Percentiles rank a stretch among this genome's conserved stretches.
Conservation (phyloP, 345 rosid species). For the Eutrema japonicum region DNA sequence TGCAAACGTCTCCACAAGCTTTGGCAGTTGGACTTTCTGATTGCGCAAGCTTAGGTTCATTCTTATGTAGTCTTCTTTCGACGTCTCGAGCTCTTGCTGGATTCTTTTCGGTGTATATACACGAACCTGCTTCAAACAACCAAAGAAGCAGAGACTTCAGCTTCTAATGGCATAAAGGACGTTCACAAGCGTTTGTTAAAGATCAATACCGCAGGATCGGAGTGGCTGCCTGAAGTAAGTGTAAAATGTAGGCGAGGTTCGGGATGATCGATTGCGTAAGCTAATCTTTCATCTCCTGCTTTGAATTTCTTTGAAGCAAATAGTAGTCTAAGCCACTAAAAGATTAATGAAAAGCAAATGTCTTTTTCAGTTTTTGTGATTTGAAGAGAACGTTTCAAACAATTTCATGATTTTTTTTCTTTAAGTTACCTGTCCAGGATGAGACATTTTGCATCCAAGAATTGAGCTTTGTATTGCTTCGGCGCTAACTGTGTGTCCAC, state of each 20-base stretch:
- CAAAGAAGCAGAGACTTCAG: neutral
- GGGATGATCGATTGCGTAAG: conserved; percentile 63
- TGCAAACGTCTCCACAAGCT: conserved; percentile 71
- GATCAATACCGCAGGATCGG: conserved; percentile 87
- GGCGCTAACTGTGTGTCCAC: conserved; percentile 88
- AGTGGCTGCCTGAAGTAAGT: conserved; percentile 90
- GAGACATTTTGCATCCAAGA: conserved; percentile 86
- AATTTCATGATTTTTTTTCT: neutral
- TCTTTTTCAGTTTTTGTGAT: conserved; percentile 1
- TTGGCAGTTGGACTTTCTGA: conserved; percentile 76
- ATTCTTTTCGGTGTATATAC: conserved; percentile 74
- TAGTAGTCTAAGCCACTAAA: conserved; percentile 80
- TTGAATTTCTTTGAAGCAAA: conserved; percentile 79
- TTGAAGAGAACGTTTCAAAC: neutral
- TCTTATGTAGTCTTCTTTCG: conserved; percentile 87
- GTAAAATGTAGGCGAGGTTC: conserved; percentile 86
- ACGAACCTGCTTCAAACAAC: conserved; percentile 63
- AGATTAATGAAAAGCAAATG: conserved; percentile 30
- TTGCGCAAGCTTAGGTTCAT: conserved; percentile 72
- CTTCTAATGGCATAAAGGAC: neutral
- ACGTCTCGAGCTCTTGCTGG: conserved; percentile 77
- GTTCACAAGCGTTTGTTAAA: neutral
- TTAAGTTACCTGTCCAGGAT: conserved; percentile 85
- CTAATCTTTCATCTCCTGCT: conserved; percentile 68
- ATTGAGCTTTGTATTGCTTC: conserved; percentile 77